Evolutionary conservation across 73 alveolate species (phyloP), one percentile per base, ranked within the genome.

Genomic region (Blepharisma japonicum): DNA sequence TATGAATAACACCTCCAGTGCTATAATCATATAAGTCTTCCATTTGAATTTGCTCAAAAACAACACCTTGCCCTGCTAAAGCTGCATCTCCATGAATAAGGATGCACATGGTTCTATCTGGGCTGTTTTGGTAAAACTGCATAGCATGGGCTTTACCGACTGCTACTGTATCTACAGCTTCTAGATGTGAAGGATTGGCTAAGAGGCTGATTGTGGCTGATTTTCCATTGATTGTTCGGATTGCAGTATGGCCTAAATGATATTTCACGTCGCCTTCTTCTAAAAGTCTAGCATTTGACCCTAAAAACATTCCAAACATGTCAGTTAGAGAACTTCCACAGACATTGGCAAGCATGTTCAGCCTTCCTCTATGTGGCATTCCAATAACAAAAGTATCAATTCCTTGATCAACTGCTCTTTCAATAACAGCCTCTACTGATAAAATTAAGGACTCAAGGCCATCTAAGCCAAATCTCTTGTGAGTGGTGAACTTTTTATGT

Each of bases 361-460:
- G 92, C 77, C 99, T 86, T 27, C 99, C 99, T 86, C 99, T 92
- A 78, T 95, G 99, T 6, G 99, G 97, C 99, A 95, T 95, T 49
- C 97, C 99, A 55, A 93, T 71, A 66, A 81, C 83, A 8, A 89
- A 51, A 55, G 82, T 80, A 51, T 88, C 89, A 70, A 88, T 81
- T 11, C 88, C 87, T 50, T 79, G 71, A 42, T 86, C 81, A 68
- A 81, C 78, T 14, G 86, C 90, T 56, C 74, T 56, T 21, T 85
- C 86, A 47, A 83, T 79, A 6, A 85, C 46, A 27, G 90, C 89
- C 45, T 84, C 86, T 27, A 86, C 88, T 32, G 96, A 48, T 6
- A 61, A 21, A 66, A 77, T 61, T 66, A 77, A 6, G 0, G 68
- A n/a, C 20, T 77, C 84, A 38, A 27, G 53, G 8, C 84, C 98